phyloP scores from a whole-genome alignment of 2,329 filamentous ascomycete species.

The Piedraia hortae region DNA sequence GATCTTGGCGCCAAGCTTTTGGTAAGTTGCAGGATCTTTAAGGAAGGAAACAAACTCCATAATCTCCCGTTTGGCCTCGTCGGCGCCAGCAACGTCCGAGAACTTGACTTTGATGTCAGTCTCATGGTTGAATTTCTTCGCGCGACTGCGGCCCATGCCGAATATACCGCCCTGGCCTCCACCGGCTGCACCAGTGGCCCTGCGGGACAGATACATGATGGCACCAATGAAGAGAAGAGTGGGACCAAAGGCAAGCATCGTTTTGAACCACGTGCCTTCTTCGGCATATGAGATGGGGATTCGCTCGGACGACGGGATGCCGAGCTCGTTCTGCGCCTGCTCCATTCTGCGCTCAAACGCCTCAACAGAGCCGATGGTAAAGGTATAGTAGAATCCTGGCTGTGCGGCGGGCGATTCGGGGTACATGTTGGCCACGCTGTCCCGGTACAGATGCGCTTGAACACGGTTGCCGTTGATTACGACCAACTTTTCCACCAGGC shows the following conservation, averaged over 20 bases:
- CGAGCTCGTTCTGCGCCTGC: constrained; percentile 61
- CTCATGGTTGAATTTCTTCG: constrained; percentile 95
- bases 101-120: constrained; percentile 93
- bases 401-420: constrained; percentile 45
- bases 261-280: constrained; percentile 45
- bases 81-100: constrained; percentile 85
- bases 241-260: constrained; percentile 57
- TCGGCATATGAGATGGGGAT: constrained; percentile 75
- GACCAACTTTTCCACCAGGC: constrained; percentile 73
- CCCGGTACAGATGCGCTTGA: constrained; percentile 51
- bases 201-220: constrained; percentile 51
- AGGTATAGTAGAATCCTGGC: constrained; percentile 59
- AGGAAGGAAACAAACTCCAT: constrained; percentile 98
- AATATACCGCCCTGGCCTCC: constrained; percentile 55
- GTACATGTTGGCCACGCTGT: constrained; percentile 42
- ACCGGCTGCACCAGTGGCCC: constrained; percentile 36
- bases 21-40: constrained; percentile 75
- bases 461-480: constrained; percentile 56
- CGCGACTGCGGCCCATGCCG: constrained; percentile 81
- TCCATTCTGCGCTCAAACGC: constrained; percentile 76
- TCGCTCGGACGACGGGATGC: constrained; percentile 61
- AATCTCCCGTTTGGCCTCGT: constrained; percentile 92
- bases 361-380: constrained; percentile 84
- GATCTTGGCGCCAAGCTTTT: constrained; percentile 89
- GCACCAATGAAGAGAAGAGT: constrained; percentile 65